Base-by-base conservation (phyloP, 306 rosid genomes). In the Trifolium dubium region DNA sequence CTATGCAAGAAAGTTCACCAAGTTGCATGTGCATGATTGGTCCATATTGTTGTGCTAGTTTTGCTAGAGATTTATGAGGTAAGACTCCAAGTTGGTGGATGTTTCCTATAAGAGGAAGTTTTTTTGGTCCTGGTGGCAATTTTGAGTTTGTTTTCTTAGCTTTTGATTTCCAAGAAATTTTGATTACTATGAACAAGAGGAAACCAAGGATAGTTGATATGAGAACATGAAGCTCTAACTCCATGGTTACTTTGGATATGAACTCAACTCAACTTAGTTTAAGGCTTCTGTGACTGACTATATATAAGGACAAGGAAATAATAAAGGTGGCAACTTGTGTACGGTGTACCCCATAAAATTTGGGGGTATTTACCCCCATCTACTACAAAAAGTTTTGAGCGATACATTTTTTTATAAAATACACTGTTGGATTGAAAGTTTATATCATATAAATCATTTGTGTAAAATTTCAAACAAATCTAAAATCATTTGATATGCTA, bases 71-170 rank as follows among this genome's bases (percentile, higher is more conserved):
- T 1, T 2, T 34, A 23, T 55, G 62, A 55, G 62, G 62, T 55
- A 55, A 55, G 34, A 34, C n/a, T 55, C 62, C 62, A 55, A 55
- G 34, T 29, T 17, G 34, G n/a, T 55, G 62, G n/a, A 23, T 55
- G 62, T 55, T 55, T n/a, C 62, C 62, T 55, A 55, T 55, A 8
- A 55, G 62, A 3, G 62, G 62, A 55, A 55, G 34, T 4, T 55
- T 55, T 23, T 34, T 55, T 55, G 62, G 62, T 4, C 62, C 62
- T 55, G 32, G 62, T 55, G 62, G 62, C 6, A 55, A 55, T 55
- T 55, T 55, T 7, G 8, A 55, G n/a, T 23, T 55, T 55, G n/a
- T 19, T 23, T 28, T 56, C 15, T 56, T 56, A 56, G 35, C 3
- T 28, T 56, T 56, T 56, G 15, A 56, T 56, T 5, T 56, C 8